A percentile compares a stretch with the other conserved stretches of the same genome.
These are phyloP conservation scores for Globisporangium okanoganense DNA, from an alignment of 352 stramenopile species.

Conservation along the genomic window DNA sequence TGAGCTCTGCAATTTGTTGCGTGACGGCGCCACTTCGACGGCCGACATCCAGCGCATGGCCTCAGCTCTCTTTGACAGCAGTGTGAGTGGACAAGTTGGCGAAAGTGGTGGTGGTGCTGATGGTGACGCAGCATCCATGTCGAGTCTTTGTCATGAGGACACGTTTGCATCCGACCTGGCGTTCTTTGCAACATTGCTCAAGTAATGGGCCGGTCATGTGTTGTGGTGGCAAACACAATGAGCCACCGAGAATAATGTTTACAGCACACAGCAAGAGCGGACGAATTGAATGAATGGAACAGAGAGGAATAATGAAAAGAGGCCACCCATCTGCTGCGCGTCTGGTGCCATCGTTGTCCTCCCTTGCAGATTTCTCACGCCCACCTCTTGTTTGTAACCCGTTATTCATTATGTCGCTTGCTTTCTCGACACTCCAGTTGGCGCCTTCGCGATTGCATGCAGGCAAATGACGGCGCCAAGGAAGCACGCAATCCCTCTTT, in stretches of 20 bases:
- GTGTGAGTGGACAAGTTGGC: background rate
- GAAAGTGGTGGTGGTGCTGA: background rate
- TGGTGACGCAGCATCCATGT: background rate
- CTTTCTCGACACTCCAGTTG: too few species aligned
- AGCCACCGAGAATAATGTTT: background rate
- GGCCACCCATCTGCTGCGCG: background rate
- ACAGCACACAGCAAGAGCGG: background rate
- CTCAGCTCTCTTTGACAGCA: background rate
- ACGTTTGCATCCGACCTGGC: background rate
- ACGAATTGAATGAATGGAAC: background rate
- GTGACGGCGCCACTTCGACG: background rate
- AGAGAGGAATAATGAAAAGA: background rate
- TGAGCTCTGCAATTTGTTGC: background rate
- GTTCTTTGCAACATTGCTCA: background rate
- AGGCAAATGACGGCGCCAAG: background rate
- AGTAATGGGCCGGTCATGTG: background rate
- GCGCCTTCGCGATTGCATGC: background rate
- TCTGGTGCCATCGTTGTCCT: background rate
- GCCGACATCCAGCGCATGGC: background rate
- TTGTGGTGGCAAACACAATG: too few species aligned
- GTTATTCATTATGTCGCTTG: too few species aligned
- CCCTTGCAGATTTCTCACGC: too few species aligned
- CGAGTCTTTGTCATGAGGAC: background rate
- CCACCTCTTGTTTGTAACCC: too few species aligned
- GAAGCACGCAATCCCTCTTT: background rate